Evolutionary conservation across 176 grass and related monocot species (phyloP), one percentile per base, ranked within the genome.

Genomic region (Eleusine coracana): DNA sequence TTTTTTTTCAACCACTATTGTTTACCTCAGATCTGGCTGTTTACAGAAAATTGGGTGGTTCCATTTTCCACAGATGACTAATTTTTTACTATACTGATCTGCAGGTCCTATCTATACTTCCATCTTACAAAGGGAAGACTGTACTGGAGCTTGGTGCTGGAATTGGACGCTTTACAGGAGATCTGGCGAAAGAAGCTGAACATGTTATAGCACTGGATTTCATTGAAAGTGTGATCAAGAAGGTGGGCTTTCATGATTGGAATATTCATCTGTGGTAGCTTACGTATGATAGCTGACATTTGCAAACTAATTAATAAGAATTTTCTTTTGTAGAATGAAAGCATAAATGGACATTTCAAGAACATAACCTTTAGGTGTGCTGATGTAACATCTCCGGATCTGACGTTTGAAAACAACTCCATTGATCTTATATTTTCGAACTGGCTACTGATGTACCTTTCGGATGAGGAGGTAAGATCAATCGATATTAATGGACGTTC

Each of bases 191-290:
- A 90, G 97, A 94, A 66, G 97, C 93, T 51, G 89, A 83, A 41
- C 89, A 94, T 40, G 91, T 99, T 79, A 36, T 99, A 77, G 97
- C 97, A 16, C 81, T 99, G 40, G 97, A 99, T 85, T 99, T 99
- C 86, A 99, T 99, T 90, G 93, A 94, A 85, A 93, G 86, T 54
- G 97, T 95, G 40, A 99, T 99, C 78, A 96, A 99, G 81, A 99
- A 96, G 96, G 93, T 99, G 48, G 10, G 15, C 46, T 68, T 77
- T 78, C 25, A 83, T 28, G 4, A 27, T 28, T 60, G 9, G 15
- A 71, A 68, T 23, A 21, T 20, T 50, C 40, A 64, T 82, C n/a
- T 41, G 29, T 87, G 65, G 7, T 12, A 55, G 16, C 27, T 73
- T 36, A 37, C n/a, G 70, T 40, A 9, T 77, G 17, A 10, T 63